A percentile compares a stretch with the other conserved stretches of the same genome.
Evolutionary conservation across 306 rosid species (phyloP).

Genomic region (Albizia julibrissin): DNA sequence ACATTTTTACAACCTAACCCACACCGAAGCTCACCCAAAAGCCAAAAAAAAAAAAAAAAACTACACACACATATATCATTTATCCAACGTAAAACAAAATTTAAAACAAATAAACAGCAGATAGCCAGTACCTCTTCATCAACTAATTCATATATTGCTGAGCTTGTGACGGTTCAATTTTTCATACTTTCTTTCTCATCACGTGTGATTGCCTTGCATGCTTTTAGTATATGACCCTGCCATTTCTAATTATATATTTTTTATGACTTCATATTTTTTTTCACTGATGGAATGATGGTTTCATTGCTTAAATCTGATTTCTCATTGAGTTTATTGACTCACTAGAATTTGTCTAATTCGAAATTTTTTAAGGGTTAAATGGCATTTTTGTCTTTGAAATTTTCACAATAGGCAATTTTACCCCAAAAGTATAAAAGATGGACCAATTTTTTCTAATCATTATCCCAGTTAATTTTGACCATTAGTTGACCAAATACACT

Average conservation of each 20-base stretch:
- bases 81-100: background rate
- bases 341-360: background rate
- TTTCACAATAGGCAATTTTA: no score
- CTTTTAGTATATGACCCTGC: background rate
- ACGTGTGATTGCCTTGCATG: background rate
- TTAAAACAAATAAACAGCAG: background rate
- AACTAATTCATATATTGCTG: background rate
- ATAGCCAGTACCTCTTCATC: background rate
- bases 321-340: background rate
- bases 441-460: rapidly evolving
- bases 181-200: background rate
- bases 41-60: no score
- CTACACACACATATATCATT: no score
- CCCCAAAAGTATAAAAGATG: rapidly evolving
- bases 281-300: background rate
- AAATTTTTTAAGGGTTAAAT: no score
- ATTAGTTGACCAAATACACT: no score
- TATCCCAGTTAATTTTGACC: no score
- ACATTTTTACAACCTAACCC: no score
- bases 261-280: background rate
- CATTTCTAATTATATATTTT: background rate
- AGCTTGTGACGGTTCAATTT: background rate
- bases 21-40: no score
- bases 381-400: no score
- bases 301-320: background rate